phyloP scores from a whole-genome alignment of 495 filamentous ascomycete genomes.

The Pyrenula massariospora region DNA sequence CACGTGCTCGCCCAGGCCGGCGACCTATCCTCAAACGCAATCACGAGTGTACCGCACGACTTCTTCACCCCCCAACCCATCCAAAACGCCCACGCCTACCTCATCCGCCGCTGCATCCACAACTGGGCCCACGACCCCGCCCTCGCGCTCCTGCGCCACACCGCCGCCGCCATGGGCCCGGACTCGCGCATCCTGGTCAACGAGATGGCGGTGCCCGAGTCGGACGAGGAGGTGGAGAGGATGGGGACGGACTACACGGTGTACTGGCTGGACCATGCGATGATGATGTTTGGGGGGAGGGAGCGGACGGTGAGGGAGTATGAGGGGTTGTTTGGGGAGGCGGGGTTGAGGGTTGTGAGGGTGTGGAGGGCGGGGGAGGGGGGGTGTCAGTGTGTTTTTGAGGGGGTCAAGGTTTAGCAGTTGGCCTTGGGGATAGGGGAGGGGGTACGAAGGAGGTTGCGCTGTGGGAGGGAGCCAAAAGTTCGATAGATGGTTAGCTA shows the following conservation, averaged over 20 bases:
- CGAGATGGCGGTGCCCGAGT: conserved; percentile 29
- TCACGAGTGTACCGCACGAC: conserved; percentile 1
- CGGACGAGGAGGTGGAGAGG: conserved; percentile 5
- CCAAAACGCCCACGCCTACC: conserved; percentile 28
- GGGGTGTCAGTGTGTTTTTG: background rate
- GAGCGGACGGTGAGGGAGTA: conserved; percentile 7
- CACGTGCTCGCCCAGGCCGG: background rate
- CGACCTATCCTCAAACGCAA: background rate
- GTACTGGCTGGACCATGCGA: conserved; percentile 9
- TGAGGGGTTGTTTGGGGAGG: background rate
- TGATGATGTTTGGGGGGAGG: conserved; percentile 7
- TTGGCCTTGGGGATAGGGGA: too few species aligned
- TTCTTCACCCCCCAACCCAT: conserved; percentile 1
- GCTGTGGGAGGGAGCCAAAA: too few species aligned
- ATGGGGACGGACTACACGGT: conserved; percentile 1
- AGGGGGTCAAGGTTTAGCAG: background rate
- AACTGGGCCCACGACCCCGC: conserved; percentile 27
- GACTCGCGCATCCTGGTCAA: conserved; percentile 30
- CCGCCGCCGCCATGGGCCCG: conserved; percentile 18
- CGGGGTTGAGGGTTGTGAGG: conserved; percentile 6
- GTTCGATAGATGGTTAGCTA: too few species aligned
- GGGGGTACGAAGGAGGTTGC: too few species aligned
- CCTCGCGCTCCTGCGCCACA: conserved; percentile 21
- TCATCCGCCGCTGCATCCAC: conserved; percentile 30
- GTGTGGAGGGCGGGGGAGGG: conserved; percentile 5